Evolutionary conservation across 2,329 filamentous ascomycete species (phyloP).

Genomic region (Chaetomium sp.): DNA sequence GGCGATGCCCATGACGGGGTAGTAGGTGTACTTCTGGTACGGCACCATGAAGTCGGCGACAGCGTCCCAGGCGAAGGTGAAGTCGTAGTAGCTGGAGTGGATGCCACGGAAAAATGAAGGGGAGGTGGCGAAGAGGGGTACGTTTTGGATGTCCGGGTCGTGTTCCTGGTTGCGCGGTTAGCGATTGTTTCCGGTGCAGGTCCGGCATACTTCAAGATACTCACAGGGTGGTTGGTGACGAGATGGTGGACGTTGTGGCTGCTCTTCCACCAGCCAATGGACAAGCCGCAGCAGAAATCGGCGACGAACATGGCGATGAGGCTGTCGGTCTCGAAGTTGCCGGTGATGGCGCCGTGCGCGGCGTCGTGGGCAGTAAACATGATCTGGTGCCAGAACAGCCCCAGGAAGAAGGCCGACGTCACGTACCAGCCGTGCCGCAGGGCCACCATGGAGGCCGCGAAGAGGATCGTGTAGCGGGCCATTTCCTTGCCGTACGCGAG

Average conservation of each 20-base stretch:
- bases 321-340: constrained; percentile 80
- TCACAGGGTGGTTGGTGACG: constrained; percentile 78
- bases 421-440: constrained; percentile 67
- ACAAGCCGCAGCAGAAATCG: constrained; percentile 85
- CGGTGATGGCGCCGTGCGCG: constrained; percentile 96
- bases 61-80: constrained; percentile 74
- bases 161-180: constrained; percentile 82
- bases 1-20: constrained; percentile 76
- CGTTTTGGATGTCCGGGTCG: constrained; percentile 90
- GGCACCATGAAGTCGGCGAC: constrained; percentile 68
- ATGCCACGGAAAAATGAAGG: constrained; percentile 76
- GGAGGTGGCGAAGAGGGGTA: constrained; percentile 85
- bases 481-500: constrained; percentile 74
- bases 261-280: constrained; percentile 94
- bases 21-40: constrained; percentile 80
- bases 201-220: neutral
- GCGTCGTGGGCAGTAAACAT: constrained; percentile 94
- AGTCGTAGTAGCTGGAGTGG: constrained; percentile 80
- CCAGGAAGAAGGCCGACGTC: constrained; percentile 72
- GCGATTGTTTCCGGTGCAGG: constrained; percentile 64
- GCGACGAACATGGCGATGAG: constrained; percentile 88
- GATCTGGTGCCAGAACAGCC: constrained; percentile 89
- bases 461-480: constrained; percentile 70
- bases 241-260: constrained; percentile 98
- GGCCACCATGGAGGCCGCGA: constrained; percentile 61